phyloP scores from a whole-genome alignment of 805 yeast species.

The Debaryomyces hansenii region DNA sequence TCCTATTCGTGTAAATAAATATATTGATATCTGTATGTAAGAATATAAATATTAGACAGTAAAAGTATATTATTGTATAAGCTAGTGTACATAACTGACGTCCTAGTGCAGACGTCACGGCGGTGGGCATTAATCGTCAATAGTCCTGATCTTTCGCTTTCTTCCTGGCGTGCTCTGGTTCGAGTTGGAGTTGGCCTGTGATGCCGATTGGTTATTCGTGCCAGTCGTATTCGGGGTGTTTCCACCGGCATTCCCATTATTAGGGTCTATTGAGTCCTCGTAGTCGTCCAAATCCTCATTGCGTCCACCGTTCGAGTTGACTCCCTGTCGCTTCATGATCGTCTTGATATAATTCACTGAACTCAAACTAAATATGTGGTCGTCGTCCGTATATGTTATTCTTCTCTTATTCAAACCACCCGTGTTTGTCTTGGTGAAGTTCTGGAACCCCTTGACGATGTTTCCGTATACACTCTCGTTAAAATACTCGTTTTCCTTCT shows the following conservation, averaged over 20 bases:
- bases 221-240: conserved; percentile 1
- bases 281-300: conserved; percentile 39
- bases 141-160: conserved; percentile 24
- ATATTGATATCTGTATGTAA: conserved; percentile 2
- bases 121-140: conserved; percentile 21
- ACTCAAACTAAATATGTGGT: conserved; percentile 76
- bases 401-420: conserved; percentile 45
- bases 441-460: conserved; percentile 89
- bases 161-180: conserved; percentile 20
- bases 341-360: conserved; percentile 64
- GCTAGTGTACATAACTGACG: too few relatives aligned
- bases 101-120: background rate
- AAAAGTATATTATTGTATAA: background rate
- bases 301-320: conserved; percentile 25
- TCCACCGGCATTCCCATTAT: conserved; percentile 3
- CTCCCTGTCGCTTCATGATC: conserved; percentile 51
- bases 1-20: background rate
- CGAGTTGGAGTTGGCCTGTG: conserved; percentile 5
- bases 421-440: conserved; percentile 53
- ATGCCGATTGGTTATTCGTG: background rate
- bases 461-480: conserved; percentile 74
- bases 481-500: conserved; percentile 74
- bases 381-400: conserved; percentile 64
- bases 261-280: conserved; percentile 35
- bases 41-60: background rate